These are phyloP conservation scores for Laetiporus sulphureus DNA, from an alignment of 1,284 basidiomycete species.

Conservation along the genomic window DNA sequence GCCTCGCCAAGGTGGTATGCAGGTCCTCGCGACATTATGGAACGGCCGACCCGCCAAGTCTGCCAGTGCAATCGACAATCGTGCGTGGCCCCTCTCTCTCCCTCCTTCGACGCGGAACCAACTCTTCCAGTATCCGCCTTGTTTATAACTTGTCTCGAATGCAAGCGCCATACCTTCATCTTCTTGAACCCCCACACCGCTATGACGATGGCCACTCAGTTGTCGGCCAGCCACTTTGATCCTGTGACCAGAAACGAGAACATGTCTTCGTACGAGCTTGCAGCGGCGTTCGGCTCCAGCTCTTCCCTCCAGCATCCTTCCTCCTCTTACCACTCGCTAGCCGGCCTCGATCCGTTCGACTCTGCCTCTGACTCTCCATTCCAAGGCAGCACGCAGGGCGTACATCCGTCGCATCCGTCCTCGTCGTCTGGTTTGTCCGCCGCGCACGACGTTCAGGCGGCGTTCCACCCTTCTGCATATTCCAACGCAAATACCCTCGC, in stretches of 20 bases:
- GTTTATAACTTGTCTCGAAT: too few relatives aligned
- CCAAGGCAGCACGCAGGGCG: background rate
- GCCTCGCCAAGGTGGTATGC: too few relatives aligned
- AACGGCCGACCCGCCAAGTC: too few relatives aligned
- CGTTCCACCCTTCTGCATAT: conserved; percentile 2
- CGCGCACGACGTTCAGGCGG: background rate
- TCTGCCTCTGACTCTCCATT: background rate
- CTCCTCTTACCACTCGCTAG: conserved; percentile 2
- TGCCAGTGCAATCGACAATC: too few relatives aligned
- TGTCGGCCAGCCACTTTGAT: conserved; percentile 2
- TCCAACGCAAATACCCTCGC: conserved; percentile 3
- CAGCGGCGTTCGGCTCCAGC: conserved; percentile 3
- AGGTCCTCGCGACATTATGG: too few relatives aligned
- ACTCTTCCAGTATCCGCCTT: too few relatives aligned
- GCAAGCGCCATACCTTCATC: too few relatives aligned
- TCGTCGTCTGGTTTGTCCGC: background rate
- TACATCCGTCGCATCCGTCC: background rate
- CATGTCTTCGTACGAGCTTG: conserved; percentile 5
- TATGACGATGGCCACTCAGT: background rate
- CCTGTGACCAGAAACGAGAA: conserved; percentile 1
- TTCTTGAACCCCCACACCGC: too few relatives aligned
- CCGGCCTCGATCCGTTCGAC: conserved; percentile 1
- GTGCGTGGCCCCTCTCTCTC: too few relatives aligned
- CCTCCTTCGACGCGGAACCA: too few relatives aligned
- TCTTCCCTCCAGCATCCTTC: too few relatives aligned